phyloP scores from a whole-genome alignment of 2,329 filamentous ascomycete species.

The Lasiodiplodia gonubiensis region DNA sequence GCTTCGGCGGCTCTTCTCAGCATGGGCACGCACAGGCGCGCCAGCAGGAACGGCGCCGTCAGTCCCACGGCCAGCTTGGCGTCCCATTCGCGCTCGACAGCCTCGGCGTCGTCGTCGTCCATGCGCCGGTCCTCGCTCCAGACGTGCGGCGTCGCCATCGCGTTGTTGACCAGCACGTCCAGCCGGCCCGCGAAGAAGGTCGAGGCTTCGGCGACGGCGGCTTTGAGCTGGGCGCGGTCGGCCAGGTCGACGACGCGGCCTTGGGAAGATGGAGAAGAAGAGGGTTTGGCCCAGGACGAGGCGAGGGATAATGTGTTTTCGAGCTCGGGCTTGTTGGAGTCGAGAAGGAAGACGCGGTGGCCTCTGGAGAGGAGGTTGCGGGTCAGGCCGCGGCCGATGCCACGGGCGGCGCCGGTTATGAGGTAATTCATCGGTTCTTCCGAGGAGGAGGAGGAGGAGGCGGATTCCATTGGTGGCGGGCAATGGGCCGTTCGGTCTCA shows the following conservation, averaged over 20 bases:
- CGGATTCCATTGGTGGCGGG: constrained; percentile 6
- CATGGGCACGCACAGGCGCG: constrained; percentile 41
- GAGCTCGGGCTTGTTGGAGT: constrained; percentile 51
- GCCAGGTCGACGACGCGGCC: constrained; percentile 46
- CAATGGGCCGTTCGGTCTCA: background rate
- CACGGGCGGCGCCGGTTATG: constrained; percentile 52
- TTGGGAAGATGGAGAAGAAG: constrained; percentile 16
- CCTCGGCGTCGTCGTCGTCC: constrained; percentile 33
- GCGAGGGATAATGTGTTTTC: constrained; percentile 41
- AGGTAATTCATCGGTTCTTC: constrained; percentile 37
- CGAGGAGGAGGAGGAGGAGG: background rate
- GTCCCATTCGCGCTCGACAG: constrained; percentile 43
- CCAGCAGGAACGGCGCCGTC: constrained; percentile 43
- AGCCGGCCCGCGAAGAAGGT: constrained; percentile 44
- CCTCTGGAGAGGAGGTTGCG: constrained; percentile 50
- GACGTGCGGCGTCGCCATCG: constrained; percentile 39
- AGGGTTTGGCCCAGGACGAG: constrained; percentile 30
- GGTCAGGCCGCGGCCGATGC: constrained; percentile 54
- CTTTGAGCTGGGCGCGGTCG: constrained; percentile 45
- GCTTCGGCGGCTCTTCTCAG: constrained; percentile 34
- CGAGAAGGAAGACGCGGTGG: constrained; percentile 54
- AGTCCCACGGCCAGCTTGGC: constrained; percentile 42
- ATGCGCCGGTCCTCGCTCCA: constrained; percentile 34
- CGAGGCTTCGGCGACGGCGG: constrained; percentile 44
- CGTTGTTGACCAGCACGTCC: constrained; percentile 46